These are phyloP conservation scores for Neurospora intermedia DNA, from an alignment of 495 filamentous ascomycete genomes.

Conservation along the genomic window DNA sequence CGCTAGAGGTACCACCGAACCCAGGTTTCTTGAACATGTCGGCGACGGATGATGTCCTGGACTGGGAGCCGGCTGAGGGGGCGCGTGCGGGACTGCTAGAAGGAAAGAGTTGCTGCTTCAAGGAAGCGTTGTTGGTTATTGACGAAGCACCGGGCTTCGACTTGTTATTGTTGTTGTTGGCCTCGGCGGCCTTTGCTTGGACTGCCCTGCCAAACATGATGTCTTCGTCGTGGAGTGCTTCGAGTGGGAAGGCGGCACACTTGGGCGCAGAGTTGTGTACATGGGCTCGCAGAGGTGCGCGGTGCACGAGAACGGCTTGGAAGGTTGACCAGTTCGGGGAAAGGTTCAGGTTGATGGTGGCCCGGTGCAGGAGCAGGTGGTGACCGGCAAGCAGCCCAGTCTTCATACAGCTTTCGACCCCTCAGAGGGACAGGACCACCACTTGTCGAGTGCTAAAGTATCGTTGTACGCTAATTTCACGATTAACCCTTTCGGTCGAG, in stretches of 20 bases:
- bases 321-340: background rate
- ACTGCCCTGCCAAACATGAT: conserved; percentile 17
- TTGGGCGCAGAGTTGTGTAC: conserved; percentile 5
- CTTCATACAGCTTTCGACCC: conserved; percentile 18
- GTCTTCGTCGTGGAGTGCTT: background rate
- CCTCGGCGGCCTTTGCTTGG: conserved; percentile 9
- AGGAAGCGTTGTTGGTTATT: conserved; percentile 12
- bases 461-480: background rate
- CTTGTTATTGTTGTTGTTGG: background rate
- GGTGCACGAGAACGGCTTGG: conserved; percentile 1
- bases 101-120: conserved; percentile 37
- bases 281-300: background rate
- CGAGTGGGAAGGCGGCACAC: background rate
- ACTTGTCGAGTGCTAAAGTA: background rate
- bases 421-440: background rate
- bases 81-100: conserved; percentile 33
- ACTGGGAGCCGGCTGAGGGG: conserved; percentile 11
- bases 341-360: conserved; percentile 6
- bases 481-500: background rate
- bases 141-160: conserved; percentile 11
- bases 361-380: conserved; percentile 17
- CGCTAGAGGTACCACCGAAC: background rate
- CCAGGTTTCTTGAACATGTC: conserved; percentile 15
- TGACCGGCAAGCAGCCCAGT: conserved; percentile 14
- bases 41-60: conserved; percentile 18